Base-by-base conservation (phyloP, 2,329 filamentous ascomycete species). In the Colletotrichum lini region DNA sequence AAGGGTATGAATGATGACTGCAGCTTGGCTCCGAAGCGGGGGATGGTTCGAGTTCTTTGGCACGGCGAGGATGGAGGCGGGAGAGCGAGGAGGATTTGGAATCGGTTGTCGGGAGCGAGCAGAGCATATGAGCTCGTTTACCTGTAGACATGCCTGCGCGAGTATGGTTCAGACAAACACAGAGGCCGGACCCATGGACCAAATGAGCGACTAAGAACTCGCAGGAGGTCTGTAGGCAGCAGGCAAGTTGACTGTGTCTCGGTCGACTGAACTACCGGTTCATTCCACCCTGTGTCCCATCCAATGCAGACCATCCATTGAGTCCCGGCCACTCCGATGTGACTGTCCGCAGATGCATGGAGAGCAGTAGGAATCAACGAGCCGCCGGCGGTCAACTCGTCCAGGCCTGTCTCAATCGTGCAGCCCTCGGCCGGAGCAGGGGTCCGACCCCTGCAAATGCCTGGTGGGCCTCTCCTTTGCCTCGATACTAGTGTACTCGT, bases 381-480 rank as follows among this genome's bases (percentile, higher is more conserved):
- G 21, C 38, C 21, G 26, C 13, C 40, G 21, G 56, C 40, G 40
- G 66, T 58, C 38, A 44, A 54, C 13, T 15, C 49, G 6, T 35
- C 52, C n/a, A 26, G 47, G 18, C 57, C 18, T 35, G 56, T 44
- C 56, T 35, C 23, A 58, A 40, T 49, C 63, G 30, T 61, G 23
- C 50, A 30, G 21, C n/a, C 63, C 58, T 71, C 59, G 53, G 65
- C 68, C 58, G 68, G 64, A 67, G 66, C 65, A 68, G 35, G 65
- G 58, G 50, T 49, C 26, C 30, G 50, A 67, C 26, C 64, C 52
- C 64, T 70, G 57, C 68, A 42, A 26, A 30, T 35, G 8, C 9
- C 30, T 9, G 26, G 8, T 10, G 10, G 8, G 23, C 54, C 42
- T 30, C 56, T 50, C 42, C 49, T 21, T 56, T 50, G 35, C 47